Evolutionary conservation across 495 filamentous ascomycete genomes (phyloP).

Genomic region (Clavariopsis aquatica): DNA sequence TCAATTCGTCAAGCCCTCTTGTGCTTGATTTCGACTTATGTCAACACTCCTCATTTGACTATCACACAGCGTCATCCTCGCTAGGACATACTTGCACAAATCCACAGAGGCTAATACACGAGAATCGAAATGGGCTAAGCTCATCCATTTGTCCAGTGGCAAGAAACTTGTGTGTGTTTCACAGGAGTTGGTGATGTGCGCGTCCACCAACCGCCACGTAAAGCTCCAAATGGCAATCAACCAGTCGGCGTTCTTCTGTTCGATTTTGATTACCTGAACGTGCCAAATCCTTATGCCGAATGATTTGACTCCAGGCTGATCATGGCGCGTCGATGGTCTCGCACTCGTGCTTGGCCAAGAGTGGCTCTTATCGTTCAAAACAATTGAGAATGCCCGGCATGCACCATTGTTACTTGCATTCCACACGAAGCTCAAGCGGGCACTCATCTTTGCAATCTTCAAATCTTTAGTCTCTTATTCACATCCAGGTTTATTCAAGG

Average conservation of each 20-base stretch:
- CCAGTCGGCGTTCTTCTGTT: neutral
- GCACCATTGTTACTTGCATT: neutral
- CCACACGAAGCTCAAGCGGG: neutral
- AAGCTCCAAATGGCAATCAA: neutral
- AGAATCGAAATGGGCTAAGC: neutral
- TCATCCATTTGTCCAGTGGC: neutral
- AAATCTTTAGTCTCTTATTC: neutral
- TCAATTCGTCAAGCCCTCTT: neutral
- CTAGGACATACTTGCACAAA: neutral
- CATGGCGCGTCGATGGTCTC: neutral
- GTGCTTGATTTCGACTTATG: neutral
- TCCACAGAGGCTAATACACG: neutral
- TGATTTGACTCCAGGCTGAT: neutral
- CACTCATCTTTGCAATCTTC: neutral
- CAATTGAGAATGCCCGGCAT: neutral
- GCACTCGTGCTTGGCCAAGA: neutral
- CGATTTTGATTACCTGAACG: neutral
- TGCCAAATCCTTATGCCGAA: neutral
- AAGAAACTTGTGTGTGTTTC: neutral
- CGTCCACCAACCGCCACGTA: neutral
- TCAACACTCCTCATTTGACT: neutral
- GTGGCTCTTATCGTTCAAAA: neutral
- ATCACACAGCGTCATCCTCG: neutral
- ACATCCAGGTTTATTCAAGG: constrained; percentile 3
- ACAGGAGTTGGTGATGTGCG: neutral